phyloP scores from a whole-genome alignment of 2,329 filamentous ascomycete genomes.

The Bretziella fagacearum region DNA sequence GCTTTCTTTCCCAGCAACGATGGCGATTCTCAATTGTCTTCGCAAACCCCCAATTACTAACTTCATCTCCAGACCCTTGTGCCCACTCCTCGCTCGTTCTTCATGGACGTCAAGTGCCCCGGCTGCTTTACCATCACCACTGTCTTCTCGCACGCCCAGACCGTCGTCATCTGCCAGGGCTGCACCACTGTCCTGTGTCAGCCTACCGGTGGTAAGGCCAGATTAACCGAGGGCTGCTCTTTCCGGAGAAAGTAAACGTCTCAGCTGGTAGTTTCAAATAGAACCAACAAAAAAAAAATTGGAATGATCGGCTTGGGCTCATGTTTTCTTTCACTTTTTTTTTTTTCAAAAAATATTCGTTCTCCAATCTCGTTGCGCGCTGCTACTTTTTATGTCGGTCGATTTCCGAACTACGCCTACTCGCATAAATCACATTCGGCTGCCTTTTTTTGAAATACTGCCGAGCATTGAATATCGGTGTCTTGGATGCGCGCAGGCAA shows the following conservation, averaged over 20 bases:
- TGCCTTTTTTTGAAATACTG: too few relatives aligned
- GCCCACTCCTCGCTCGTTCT: conserved; percentile 94
- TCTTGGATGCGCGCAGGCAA: too few relatives aligned
- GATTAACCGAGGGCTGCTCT: conserved; percentile 98
- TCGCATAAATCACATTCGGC: background rate
- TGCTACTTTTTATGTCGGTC: background rate
- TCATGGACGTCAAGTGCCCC: conserved; percentile 99
- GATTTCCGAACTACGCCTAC: background rate
- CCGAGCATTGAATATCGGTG: too few relatives aligned
- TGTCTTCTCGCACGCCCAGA: conserved; percentile 99
- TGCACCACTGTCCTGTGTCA: conserved; percentile 99
- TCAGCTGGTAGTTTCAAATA: conserved; percentile 20
- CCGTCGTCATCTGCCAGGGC: conserved; percentile 98
- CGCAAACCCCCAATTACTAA: background rate
- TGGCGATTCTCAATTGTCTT: background rate
- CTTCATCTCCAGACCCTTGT: conserved; percentile 55
- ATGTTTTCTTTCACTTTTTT: conserved; percentile 12
- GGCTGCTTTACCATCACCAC: conserved; percentile 99
- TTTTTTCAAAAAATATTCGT: background rate
- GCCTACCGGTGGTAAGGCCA: conserved; percentile 96
- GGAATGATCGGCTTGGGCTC: conserved; percentile 15
- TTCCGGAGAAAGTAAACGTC: conserved; percentile 96
- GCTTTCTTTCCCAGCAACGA: conserved; percentile 16
- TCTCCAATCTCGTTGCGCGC: background rate
- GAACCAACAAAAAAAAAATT: conserved; percentile 15